Evolutionary conservation across 441 rosid species (phyloP), one percentile per base, ranked within the genome.

Genomic region (Biscutella laevigata): DNA sequence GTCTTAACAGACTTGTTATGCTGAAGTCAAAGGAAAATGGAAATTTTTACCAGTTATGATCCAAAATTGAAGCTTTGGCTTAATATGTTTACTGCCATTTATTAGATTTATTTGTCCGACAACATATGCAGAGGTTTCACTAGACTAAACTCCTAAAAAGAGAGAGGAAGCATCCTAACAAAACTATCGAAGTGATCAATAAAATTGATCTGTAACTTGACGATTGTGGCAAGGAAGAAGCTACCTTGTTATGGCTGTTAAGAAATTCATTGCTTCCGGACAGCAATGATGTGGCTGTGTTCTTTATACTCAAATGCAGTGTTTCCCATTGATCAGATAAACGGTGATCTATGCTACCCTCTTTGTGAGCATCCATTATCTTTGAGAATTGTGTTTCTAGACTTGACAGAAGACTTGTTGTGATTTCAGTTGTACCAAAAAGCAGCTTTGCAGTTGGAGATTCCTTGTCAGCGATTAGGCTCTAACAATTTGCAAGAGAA

Each of bases 181-280:
- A 43, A 59, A 84, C 53, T 53, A 71, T 4, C 6, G 59, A 71
- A 53, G 79, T 57, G 7, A 81, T 30, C 53, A 78, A 29, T 29
- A 83, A 50, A 39, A 82, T n/a, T 27, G 71, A 71, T 51, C 67
- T 51, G 68, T 66, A 79, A 73, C 77, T 71, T 64, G 80, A 65
- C 33, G 68, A 61, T 69, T 34, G 74, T 80, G 84, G 61, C 80
- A 73, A 77, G 71, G 77, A 75, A 70, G 80, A n/a, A n/a, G n/a
- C 92, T 90, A 90, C 97, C 97, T 86, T 71, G 73, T 66, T 39
- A 29, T 72, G 30, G 75, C 74, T 67, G 62, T 65, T 59, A 42
- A 69, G 63, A 30, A 17, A 32, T 15, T 57, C 64, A 56, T 68
- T 33, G 29, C 74, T 61, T 72, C 74, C 77, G 38, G 76, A 67